A percentile compares a stretch with the other conserved stretches of the same genome.
Conservation (phyloP, 768 basidiomycete genomes). For the Phlebiopsis gigantea region DNA sequence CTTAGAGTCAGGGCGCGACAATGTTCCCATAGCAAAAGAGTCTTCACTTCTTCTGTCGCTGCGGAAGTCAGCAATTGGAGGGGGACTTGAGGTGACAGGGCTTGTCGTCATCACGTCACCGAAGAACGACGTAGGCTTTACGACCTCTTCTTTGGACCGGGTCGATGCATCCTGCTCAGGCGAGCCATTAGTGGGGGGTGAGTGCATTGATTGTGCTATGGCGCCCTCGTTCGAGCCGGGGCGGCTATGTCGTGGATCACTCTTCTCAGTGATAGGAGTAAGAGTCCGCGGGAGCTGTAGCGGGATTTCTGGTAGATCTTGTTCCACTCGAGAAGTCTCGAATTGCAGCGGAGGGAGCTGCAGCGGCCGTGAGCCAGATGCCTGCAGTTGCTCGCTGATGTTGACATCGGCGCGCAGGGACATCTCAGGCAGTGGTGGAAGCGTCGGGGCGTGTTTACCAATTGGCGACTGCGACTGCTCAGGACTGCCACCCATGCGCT, state of each 20-base stretch:
- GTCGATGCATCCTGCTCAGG: neutral
- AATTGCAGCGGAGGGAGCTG: conserved; percentile 63
- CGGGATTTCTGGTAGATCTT: conserved; percentile 5
- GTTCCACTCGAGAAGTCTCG: conserved; percentile 19
- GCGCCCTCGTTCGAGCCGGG: conserved; percentile 7
- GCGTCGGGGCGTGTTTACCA: conserved; percentile 15
- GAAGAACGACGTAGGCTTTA: conserved; percentile 4
- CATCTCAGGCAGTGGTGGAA: conserved; percentile 23
- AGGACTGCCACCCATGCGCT: conserved; percentile 48
- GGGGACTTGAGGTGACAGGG: conserved; percentile 13
- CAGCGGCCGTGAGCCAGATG: conserved; percentile 21
- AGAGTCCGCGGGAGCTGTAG: conserved; percentile 29
- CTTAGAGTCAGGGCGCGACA: conserved; percentile 37
- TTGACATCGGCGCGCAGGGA: conserved; percentile 3
- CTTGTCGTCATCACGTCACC: conserved; percentile 17
- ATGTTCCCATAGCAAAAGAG: conserved; percentile 24
- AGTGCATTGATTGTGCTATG: neutral
- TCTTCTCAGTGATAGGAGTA: conserved; percentile 65
- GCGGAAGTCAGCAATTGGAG: neutral
- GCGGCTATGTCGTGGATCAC: conserved; percentile 26
- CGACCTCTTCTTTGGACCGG: neutral
- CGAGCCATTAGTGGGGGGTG: neutral
- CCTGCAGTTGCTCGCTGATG: neutral
- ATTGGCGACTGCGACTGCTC: conserved; percentile 7
- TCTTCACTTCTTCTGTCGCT: conserved; percentile 27